Percentiles rank a stretch among this genome's conserved stretches.
Conservation (phyloP, 805 yeast genomes). For the Kazachstania psychrophila region DNA sequence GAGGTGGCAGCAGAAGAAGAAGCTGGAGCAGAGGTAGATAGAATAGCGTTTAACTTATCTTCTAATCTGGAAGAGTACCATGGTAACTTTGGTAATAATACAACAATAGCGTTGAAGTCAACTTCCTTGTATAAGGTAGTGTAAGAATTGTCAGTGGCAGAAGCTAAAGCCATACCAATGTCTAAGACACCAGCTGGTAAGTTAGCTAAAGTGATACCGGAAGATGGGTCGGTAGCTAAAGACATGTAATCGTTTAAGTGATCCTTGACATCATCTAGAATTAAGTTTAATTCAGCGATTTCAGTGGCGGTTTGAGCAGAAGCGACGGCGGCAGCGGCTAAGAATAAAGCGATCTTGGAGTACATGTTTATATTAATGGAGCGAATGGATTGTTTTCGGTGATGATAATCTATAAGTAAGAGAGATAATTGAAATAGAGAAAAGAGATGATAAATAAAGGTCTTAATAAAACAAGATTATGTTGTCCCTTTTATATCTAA, state of each 20-base stretch:
- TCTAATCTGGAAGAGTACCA: slow-evolving; percentile 29
- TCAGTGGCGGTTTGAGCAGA: slow-evolving; percentile 14
- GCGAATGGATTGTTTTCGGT: slow-evolving; percentile 9
- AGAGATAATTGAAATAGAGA: background rate
- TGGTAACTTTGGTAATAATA: slow-evolving; percentile 28
- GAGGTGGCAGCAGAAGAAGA: slow-evolving; percentile 5
- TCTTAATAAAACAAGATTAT: background rate
- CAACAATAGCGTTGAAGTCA: slow-evolving; percentile 20
- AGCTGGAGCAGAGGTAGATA: slow-evolving; percentile 4
- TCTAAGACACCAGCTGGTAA: slow-evolving; percentile 20
- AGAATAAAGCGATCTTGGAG: slow-evolving; percentile 13
- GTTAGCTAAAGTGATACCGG: slow-evolving; percentile 10
- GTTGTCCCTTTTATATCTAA: too few species aligned
- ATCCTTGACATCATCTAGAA: slow-evolving; percentile 15
- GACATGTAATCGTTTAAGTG: slow-evolving; percentile 13
- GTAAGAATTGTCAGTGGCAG: slow-evolving; percentile 28
- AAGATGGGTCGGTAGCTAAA: slow-evolving; percentile 7
- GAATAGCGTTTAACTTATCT: slow-evolving; percentile 9
- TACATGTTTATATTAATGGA: slow-evolving; percentile 6
- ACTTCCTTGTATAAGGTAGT: slow-evolving; percentile 27
- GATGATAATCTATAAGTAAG: background rate
- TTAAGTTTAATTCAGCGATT: slow-evolving; percentile 15
- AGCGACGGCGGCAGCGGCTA: slow-evolving; percentile 17
- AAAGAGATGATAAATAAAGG: background rate
- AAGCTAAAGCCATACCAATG: slow-evolving; percentile 18